Percentiles rank a stretch among this genome's conserved stretches.
Evolutionary conservation across 2,329 filamentous ascomycete genomes (phyloP).

Genomic region (Drechslera avenae): DNA sequence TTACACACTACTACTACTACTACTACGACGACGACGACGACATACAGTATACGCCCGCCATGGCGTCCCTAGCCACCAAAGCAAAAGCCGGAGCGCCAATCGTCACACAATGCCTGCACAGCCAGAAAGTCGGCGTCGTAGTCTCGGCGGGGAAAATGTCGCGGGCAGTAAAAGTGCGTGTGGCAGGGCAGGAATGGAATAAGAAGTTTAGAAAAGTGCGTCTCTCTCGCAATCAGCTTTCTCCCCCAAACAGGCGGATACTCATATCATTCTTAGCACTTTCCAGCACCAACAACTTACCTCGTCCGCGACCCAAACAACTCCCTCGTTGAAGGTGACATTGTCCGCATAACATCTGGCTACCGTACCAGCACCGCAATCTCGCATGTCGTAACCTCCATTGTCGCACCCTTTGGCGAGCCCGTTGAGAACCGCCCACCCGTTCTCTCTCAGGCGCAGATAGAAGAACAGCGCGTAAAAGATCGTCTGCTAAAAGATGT

Average conservation of each 20-base stretch:
- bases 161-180: slow-evolving; percentile 78
- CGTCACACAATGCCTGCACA: slow-evolving; percentile 34
- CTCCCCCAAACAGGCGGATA: not conserved
- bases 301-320: slow-evolving; percentile 80
- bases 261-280: slow-evolving; percentile 56
- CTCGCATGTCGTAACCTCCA: slow-evolving; percentile 74
- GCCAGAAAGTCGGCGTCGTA: slow-evolving; percentile 64
- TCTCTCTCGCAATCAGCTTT: not conserved
- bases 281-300: slow-evolving; percentile 66
- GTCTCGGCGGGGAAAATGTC: slow-evolving; percentile 78
- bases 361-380: slow-evolving; percentile 70
- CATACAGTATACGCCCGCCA: slow-evolving; percentile 13
- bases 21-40: no score
- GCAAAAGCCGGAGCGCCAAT: slow-evolving; percentile 28
- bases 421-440: slow-evolving; percentile 68
- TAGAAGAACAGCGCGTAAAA: slow-evolving; percentile 59
- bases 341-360: slow-evolving; percentile 71
- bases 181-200: slow-evolving; percentile 75
- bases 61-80: slow-evolving; percentile 30
- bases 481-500: slow-evolving; percentile 64
- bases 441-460: slow-evolving; percentile 68
- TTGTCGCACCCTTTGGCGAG: slow-evolving; percentile 72
- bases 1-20: not conserved
- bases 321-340: slow-evolving; percentile 74
- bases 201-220: slow-evolving; percentile 72